These are phyloP conservation scores for Plasmodium reichenowi DNA, from an alignment of 169 alveolate species.

Conservation along the genomic window DNA sequence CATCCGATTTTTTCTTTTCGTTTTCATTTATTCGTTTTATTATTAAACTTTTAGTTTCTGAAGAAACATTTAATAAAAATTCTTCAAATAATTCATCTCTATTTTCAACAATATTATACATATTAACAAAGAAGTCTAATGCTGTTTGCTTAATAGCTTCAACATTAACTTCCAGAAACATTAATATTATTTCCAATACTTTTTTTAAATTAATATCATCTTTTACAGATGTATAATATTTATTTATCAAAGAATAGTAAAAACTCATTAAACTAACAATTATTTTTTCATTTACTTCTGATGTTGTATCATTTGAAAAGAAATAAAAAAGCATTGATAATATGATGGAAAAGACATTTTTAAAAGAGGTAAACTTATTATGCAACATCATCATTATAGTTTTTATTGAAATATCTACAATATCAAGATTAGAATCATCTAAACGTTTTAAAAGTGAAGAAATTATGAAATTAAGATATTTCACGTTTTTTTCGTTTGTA, in stretches of 20 bases:
- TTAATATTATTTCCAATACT: conserved; percentile 62
- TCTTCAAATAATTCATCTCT: conserved; percentile 66
- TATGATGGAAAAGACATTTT: conserved; percentile 58
- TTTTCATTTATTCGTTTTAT: conserved; percentile 68
- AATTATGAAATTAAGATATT: conserved; percentile 64
- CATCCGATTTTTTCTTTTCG: conserved; percentile 51
- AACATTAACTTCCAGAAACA: conserved; percentile 67
- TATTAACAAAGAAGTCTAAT: conserved; percentile 69
- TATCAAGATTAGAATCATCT: conserved; percentile 72
- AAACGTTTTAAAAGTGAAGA: conserved; percentile 72
- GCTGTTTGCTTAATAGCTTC: conserved; percentile 69
- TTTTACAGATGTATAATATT: conserved; percentile 72
- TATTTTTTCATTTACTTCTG: conserved; percentile 73
- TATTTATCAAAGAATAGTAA: conserved; percentile 71
- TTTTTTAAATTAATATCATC: conserved; percentile 70
- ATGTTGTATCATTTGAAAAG: conserved; percentile 53
- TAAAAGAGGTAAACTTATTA: conserved; percentile 67
- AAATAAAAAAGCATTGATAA: conserved; percentile 70
- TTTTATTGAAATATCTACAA: conserved; percentile 70
- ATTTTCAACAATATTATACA: conserved; percentile 65
- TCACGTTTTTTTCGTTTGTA: conserved; percentile 20
- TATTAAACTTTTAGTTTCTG: conserved; percentile 60
- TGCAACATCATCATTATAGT: conserved; percentile 76
- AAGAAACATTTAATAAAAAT: conserved; percentile 64
- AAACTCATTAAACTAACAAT: conserved; percentile 77